phyloP scores from a whole-genome alignment of 2,329 filamentous ascomycete species.

The Exserohilum turcica region DNA sequence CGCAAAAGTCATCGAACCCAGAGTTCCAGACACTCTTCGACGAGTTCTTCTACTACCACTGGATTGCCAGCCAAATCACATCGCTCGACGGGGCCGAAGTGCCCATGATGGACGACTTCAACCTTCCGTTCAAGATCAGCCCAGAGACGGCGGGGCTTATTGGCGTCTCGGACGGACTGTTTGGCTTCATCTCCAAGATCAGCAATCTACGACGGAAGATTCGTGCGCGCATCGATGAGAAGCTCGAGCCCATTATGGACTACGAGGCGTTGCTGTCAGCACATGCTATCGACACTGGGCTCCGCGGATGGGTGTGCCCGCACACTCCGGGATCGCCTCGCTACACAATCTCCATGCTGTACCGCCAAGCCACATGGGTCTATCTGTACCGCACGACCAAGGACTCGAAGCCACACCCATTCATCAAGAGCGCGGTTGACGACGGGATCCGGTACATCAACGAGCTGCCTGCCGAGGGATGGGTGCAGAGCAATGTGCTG shows the following conservation, averaged over 20 bases:
- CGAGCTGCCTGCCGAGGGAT: slow-evolving; percentile 59
- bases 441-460: slow-evolving; percentile 63
- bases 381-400: slow-evolving; percentile 67
- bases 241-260: slow-evolving; percentile 71
- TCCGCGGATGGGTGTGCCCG: slow-evolving; percentile 74
- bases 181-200: slow-evolving; percentile 78
- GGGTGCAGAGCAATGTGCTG: slow-evolving; percentile 63
- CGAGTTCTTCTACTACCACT: slow-evolving; percentile 85
- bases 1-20: slow-evolving; percentile 64
- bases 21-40: slow-evolving; percentile 74
- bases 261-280: slow-evolving; percentile 74
- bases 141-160: slow-evolving; percentile 67
- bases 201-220: slow-evolving; percentile 77
- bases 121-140: slow-evolving; percentile 61
- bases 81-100: slow-evolving; percentile 59
- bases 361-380: slow-evolving; percentile 67
- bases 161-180: slow-evolving; percentile 81
- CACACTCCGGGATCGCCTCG: slow-evolving; percentile 59
- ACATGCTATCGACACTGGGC: slow-evolving; percentile 74
- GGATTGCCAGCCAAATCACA: slow-evolving; percentile 64
- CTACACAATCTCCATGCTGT: slow-evolving; percentile 63
- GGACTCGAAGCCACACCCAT: slow-evolving; percentile 59
- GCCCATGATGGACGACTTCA: slow-evolving; percentile 59
- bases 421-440: slow-evolving; percentile 63
- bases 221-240: slow-evolving; percentile 66